phyloP scores from a whole-genome alignment of 83 land plant species.

The Picea abies region DNA sequence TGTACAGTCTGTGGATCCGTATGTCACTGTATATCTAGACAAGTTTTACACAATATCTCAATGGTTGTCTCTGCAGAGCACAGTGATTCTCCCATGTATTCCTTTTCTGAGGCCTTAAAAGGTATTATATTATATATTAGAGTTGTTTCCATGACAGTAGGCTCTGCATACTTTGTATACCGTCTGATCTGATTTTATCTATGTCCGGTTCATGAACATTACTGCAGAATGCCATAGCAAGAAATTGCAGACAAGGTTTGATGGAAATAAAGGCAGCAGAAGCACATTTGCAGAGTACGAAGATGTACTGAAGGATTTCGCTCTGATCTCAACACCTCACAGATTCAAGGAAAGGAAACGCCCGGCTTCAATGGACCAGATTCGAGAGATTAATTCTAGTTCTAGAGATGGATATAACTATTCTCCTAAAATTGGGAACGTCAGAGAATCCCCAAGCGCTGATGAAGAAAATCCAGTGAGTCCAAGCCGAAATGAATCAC shows the following conservation, averaged over 20 bases:
- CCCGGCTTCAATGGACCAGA: background rate
- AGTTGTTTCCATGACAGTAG: no score
- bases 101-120: no score
- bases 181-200: background rate
- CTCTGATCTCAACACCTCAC: background rate
- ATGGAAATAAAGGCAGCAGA: background rate
- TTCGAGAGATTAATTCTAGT: background rate
- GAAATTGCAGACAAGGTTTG: background rate
- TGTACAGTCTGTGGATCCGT: no score
- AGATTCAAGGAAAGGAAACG: background rate
- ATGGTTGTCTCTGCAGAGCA: no score
- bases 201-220: background rate
- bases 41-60: no score
- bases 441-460: background rate
- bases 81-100: no score
- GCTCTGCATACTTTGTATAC: no score
- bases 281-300: background rate
- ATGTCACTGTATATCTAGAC: no score
- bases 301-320: background rate
- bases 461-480: no score
- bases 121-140: no score
- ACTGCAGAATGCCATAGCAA: background rate
- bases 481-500: no score
- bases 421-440: background rate
- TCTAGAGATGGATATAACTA: background rate